phyloP scores from a whole-genome alignment of 306 rosid species.

The Hippophae gyantsensis region DNA sequence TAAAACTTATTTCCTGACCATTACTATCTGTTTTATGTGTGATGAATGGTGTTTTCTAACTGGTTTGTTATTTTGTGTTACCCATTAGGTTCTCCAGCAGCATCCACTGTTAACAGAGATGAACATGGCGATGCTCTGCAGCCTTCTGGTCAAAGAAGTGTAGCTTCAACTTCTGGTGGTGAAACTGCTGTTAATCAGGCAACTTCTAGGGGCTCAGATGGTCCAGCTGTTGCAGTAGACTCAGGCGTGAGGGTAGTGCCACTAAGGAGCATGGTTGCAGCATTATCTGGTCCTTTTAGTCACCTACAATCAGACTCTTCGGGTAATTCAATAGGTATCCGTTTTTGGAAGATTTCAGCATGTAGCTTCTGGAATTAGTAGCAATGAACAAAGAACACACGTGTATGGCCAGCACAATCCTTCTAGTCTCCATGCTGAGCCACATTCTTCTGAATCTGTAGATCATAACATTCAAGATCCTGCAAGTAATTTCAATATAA shows the following conservation, averaged over 20 bases:
- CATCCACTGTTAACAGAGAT: constrained; percentile 46
- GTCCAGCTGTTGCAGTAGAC: constrained; percentile 46
- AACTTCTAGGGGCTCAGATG: constrained; percentile 41
- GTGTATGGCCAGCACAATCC: constrained; percentile 44
- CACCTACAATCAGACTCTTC: constrained; percentile 59
- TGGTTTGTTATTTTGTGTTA: constrained; percentile 12
- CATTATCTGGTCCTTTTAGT: constrained; percentile 59
- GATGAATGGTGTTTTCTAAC: constrained; percentile 7
- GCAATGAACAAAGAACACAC: constrained; percentile 49
- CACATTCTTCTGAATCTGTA: constrained; percentile 30
- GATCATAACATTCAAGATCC: constrained; percentile 44
- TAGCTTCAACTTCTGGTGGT: constrained; percentile 27
- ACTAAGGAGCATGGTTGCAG: constrained; percentile 75
- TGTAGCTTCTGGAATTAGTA: constrained; percentile 47
- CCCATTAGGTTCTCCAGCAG: constrained; percentile 51
- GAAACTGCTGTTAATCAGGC: constrained; percentile 51
- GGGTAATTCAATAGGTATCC: constrained; percentile 72
- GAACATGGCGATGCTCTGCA: constrained; percentile 45
- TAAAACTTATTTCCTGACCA: constrained; percentile 6
- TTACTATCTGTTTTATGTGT: constrained; percentile 7
- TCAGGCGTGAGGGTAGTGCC: constrained; percentile 75
- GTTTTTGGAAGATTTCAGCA: constrained; percentile 72
- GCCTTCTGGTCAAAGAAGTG: constrained; percentile 50
- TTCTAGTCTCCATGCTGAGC: constrained; percentile 22
- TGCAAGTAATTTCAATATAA: constrained; percentile 57